Evolutionary conservation across 176 grass and related monocot species (phyloP), one percentile per base, ranked within the genome.

Genomic region (Eleusine indica): DNA sequence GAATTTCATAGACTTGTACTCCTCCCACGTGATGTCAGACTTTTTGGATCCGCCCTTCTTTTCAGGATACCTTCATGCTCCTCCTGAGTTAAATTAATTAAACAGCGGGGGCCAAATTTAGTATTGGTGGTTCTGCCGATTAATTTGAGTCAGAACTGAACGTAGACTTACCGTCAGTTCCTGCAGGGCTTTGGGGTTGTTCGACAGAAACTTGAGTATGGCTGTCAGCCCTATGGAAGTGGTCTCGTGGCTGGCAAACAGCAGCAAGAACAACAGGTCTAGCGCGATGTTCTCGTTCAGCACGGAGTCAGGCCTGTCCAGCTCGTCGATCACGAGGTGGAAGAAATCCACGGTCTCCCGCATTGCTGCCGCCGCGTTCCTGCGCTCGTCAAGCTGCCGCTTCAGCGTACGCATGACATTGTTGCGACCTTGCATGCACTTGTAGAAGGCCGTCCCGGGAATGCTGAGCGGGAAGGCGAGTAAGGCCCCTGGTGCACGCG

Each of bases 1-100:
- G 66, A 94, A 89, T 21, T 74, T 82, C 92, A 91, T 94, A 15
- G 86, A 88, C 80, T 91, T 91, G 80, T 94, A 91, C 76, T 94
- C 89, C 40, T 73, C 70, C 86, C 89, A 94, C 65, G 92, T 94
- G 47, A 91, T 71, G 9, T 78, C 86, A 3, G 89, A 81, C 21
- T 85, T 19, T 9, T 19, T 9, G 86, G 83, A 22, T 89, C 41
- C 21, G 18, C 66, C 72, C 76, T 87, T 22, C 82, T 76, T 44
- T 74, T 86, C 13, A 43, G 18, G 21, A 94, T 84, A 6, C 37
- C 5, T 17, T 92, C 81, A 49, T 92, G 93, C 79, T 91, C 89
- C 28, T 89, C 89, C 87, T 94, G 76, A 8, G 47, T 13, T 49
- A 13, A 43, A 9, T 13, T 49, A 13, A 43, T 35, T 7, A 43